phyloP scores from a whole-genome alignment of 163 green algal genomes.

The Prototheca stagnorum region DNA sequence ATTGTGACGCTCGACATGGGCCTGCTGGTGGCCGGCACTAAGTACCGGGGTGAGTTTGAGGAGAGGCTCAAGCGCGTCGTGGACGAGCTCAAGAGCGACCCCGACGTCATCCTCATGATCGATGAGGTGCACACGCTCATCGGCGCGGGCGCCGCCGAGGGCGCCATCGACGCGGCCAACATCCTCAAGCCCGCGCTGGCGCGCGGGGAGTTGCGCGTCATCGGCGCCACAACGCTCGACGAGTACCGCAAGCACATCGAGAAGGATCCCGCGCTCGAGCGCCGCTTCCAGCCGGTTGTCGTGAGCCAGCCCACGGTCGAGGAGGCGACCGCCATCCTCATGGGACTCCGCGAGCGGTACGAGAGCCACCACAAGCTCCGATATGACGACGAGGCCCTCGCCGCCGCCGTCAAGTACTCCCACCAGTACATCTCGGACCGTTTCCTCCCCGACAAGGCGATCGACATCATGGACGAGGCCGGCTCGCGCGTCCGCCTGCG shows the following conservation, averaged over 20 bases:
- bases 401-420: slow-evolving; percentile 79
- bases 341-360: slow-evolving; percentile 85
- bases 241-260: slow-evolving; percentile 99
- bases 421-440: slow-evolving; percentile 95
- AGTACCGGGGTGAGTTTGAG: slow-evolving; percentile 99
- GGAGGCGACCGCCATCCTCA: slow-evolving; percentile 92
- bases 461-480: slow-evolving; percentile 99
- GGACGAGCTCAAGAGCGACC: slow-evolving; percentile 98
- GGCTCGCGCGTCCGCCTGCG: slow-evolving; percentile 81
- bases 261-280: slow-evolving; percentile 95
- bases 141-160: slow-evolving; percentile 84
- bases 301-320: slow-evolving; percentile 90
- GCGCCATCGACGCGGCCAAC: slow-evolving; percentile 96
- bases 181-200: slow-evolving; percentile 99
- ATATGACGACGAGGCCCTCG: slow-evolving; percentile 91
- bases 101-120: slow-evolving; percentile 90
- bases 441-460: slow-evolving; percentile 96
- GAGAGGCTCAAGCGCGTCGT: slow-evolving; percentile 99
- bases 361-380: slow-evolving; percentile 98
- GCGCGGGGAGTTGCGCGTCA: slow-evolving; percentile 96
- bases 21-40: slow-evolving; percentile 93
- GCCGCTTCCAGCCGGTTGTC: slow-evolving; percentile 80
- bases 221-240: slow-evolving; percentile 95
- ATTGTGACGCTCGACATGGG: slow-evolving; percentile 97
- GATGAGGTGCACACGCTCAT: slow-evolving; percentile 81